phyloP scores from a whole-genome alignment of 371 early-diverging fungal species.

The Mucor saturninus region DNA sequence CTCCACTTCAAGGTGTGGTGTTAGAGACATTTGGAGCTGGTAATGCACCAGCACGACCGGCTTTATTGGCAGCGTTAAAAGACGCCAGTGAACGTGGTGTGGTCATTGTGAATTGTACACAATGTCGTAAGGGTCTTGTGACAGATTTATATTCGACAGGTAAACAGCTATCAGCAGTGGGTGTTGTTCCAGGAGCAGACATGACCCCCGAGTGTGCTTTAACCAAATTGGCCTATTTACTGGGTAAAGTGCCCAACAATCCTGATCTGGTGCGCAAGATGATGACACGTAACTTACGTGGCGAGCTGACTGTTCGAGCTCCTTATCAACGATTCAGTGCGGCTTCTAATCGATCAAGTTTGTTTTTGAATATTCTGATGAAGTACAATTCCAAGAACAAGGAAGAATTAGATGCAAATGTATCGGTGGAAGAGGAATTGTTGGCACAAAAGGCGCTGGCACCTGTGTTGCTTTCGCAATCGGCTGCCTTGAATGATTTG shows the following conservation, averaged over 20 bases:
- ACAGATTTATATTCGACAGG: slow-evolving; percentile 93
- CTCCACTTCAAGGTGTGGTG: slow-evolving; percentile 91
- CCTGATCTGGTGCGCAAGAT: slow-evolving; percentile 76
- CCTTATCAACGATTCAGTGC: slow-evolving; percentile 64
- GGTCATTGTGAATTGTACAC: slow-evolving; percentile 95
- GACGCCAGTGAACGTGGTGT: slow-evolving; percentile 93
- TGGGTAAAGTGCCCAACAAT: slow-evolving; percentile 66
- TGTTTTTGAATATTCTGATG: slow-evolving; percentile 57
- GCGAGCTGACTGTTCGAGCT: slow-evolving; percentile 84
- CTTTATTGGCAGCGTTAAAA: slow-evolving; percentile 78
- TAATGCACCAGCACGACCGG: slow-evolving; percentile 91
- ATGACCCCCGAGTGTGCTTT: slow-evolving; percentile 98
- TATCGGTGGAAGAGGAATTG: slow-evolving; percentile 62
- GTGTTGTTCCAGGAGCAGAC: slow-evolving; percentile 95
- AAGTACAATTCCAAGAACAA: slow-evolving; percentile 29
- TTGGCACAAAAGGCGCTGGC: slow-evolving; percentile 78
- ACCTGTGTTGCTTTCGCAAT: slow-evolving; percentile 88
- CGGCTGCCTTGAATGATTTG: slow-evolving; percentile 85
- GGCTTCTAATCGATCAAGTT: slow-evolving; percentile 55
- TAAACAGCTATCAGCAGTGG: slow-evolving; percentile 77
- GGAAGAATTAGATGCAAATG: slow-evolving; percentile 27
- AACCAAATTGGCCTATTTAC: slow-evolving; percentile 91
- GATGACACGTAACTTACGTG: slow-evolving; percentile 87
- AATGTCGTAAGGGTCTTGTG: slow-evolving; percentile 88
- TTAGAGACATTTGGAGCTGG: slow-evolving; percentile 97